Base-by-base conservation (phyloP, 2,329 filamentous ascomycete species). In the Pestalotiopsis sp. region DNA sequence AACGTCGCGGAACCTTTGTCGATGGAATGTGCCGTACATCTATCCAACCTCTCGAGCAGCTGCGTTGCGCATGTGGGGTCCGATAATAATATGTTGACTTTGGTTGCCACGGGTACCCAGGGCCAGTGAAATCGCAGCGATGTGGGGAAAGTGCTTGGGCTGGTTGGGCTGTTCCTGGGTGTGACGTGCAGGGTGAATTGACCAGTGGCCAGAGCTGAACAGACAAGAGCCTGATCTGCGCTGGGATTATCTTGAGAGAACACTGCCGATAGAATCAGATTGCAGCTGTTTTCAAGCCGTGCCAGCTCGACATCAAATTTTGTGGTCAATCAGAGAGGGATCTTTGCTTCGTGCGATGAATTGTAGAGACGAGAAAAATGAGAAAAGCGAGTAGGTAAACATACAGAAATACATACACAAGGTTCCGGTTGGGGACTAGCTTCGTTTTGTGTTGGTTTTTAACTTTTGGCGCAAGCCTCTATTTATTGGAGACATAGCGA, bases 21-120 rank as follows among this genome's bases (percentile, higher is more conserved):
- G 69, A 61, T 74, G 68, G 65, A 71, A 69, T 71, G 74, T 74
- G 69, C 76, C 73, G 67, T 74, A 73, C 64, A 66, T 66, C 52
- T 66, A 62, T 59, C 14, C 57, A 36, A 13, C 59, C 13, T 20
- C 36, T 36, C 14, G 14, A 36, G 59, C 14, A 36, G 23, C 23
- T 25, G 57, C 20, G 23, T 36, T 59, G 57, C 27, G 17, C 57
- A 59, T 36, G 57, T 59, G 14, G 17, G 17, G 45, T 59, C 13
- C 12, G n/a, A 31, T 13, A 27, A 36, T 20, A 31, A 62, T 12
- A 39, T 62, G 59, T 62, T 62, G 59, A 62, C 59, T 41, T 31
- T 62, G 27, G 59, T 62, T 62, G 59, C 31, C 59, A 36, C 23
- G 57, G 23, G 27, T 23, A 59, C n/a, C 57, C 13, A 31, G n/a